phyloP scores from a whole-genome alignment of 441 rosid species.

The Populus hybrid region DNA sequence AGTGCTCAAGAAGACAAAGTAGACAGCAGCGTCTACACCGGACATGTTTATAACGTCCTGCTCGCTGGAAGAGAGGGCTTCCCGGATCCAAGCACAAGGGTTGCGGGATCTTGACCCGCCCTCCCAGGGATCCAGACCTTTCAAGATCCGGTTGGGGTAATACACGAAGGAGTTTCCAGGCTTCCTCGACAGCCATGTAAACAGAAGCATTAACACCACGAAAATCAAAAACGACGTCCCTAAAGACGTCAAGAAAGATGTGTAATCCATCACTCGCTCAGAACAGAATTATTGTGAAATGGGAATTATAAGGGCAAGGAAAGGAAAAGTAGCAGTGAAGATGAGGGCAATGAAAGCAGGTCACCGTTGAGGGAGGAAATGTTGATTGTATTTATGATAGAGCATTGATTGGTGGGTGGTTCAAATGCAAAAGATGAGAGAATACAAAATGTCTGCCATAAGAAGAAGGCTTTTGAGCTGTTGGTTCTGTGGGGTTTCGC shows the following conservation, averaged over 20 bases:
- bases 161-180: constrained; percentile 64
- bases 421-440: not conserved
- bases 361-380: not conserved
- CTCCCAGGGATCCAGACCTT: constrained; percentile 71
- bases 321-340: constrained; percentile 12
- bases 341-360: not conserved
- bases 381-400: not conserved
- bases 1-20: constrained; percentile 88
- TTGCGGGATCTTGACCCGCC: constrained; percentile 56
- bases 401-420: not conserved
- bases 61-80: constrained; percentile 65
- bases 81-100: constrained; percentile 74
- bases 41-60: constrained; percentile 60
- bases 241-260: constrained; percentile 76
- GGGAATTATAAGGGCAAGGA: not conserved
- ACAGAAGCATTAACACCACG: constrained; percentile 57
- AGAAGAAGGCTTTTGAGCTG: not conserved
- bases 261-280: constrained; percentile 57
- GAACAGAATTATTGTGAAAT: not conserved
- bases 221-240: constrained; percentile 66
- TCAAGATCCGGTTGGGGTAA: constrained; percentile 79
- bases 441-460: not conserved
- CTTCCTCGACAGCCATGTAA: constrained; percentile 62
- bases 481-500: not conserved
- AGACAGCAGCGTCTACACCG: constrained; percentile 87